Evolutionary conservation across 2,329 filamentous ascomycete species (phyloP), one percentile per base, ranked within the genome.

Genomic region (Botryotinia narcissicola): DNA sequence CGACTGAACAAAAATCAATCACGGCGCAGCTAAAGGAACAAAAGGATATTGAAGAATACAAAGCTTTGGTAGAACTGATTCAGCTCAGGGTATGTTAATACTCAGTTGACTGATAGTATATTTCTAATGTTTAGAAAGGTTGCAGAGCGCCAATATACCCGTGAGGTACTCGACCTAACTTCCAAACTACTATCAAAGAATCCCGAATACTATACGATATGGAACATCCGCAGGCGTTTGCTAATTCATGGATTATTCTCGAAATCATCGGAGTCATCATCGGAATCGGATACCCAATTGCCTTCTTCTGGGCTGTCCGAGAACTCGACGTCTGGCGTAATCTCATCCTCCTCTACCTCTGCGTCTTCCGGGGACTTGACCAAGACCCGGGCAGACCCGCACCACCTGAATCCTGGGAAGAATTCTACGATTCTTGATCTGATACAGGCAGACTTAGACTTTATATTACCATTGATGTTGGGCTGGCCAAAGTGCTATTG

Each of bases 401-500:
- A 80, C 76, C 83, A 81, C 84, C 88, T 68, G 83, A 86, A 75
- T 78, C 81, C 73, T 80, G 87, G 87, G 86, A 86, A 78, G 82
- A 84, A 76, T 83, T 82, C 81, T 88, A 87, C 83, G 84, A 86
- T 82, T 75, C 81, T 85, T 60, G 84, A 89, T 4, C 80, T 91
- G 46, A 87, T 98, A 75, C 87, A 88, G 64, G 85, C 88, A 72
- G 96, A 99, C 81, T 86, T 99, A 48, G 84, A 85, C 66, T 97
- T 98, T 80, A 91, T 95, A 48, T 89, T 98, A 59, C 93, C 93
- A 0, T 87, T 99, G 32, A 88, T 99, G 68, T 87, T 93, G 76
- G 90, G 94, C 77, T 95, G 90, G 77, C 96, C 96, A 10, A 99
- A 99, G 82, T 98, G 96, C 86, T 99, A 99, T 84, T 98, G 96